Base-by-base conservation (phyloP, 208 protist species). In the Crithidia sp. region DNA sequence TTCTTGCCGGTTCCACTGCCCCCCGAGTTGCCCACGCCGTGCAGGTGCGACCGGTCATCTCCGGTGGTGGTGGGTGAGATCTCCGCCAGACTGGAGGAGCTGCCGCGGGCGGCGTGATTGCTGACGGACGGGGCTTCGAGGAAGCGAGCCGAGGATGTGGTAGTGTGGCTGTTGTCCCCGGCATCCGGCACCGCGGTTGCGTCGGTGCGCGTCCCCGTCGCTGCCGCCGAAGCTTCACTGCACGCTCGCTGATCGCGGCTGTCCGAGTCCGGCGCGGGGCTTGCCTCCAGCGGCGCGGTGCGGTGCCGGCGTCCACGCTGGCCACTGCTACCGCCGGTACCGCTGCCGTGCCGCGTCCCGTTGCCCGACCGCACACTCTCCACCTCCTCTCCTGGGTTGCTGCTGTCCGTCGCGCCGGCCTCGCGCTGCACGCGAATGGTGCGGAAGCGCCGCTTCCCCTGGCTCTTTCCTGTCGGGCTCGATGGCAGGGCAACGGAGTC, bases 271-370 rank as follows among this genome's bases (percentile, higher is more conserved):
- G 60, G 40, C 37, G 40, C 65, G 3, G 58, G 61, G 69, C 50
- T 74, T 41, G 28, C 2, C 43, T 74, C 61, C n/a, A 73, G 67
- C 7, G 54, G 74, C 17, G 67, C 61, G 5, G 63, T 64, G 52
- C 52, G 54, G 47, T 67, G 52, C 4, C 19, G 76, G 17, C 49
- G 62, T 3, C 17, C 7, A 7, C 49, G 56, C 8, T 44, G 12
- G 8, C 43, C 28, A 28, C 28, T 28, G 67, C 9, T 64, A 43
- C 16, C 37, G 55, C 47, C 43, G 39, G 36, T 54, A 17, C 36
- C 28, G 1, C 12, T n/a, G 7, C 37, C 10, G 9, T 56, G 19
- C 39, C 44, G 47, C 28, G 50, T 28, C 12, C 45, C 40, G 45
- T 40, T 58, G 19, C n/a, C 45, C 14, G 47, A 54, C 3, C 37